These are phyloP conservation scores for Mortierella alpina DNA, from an alignment of 192 early-diverging fungal genomes.

Conservation along the genomic window DNA sequence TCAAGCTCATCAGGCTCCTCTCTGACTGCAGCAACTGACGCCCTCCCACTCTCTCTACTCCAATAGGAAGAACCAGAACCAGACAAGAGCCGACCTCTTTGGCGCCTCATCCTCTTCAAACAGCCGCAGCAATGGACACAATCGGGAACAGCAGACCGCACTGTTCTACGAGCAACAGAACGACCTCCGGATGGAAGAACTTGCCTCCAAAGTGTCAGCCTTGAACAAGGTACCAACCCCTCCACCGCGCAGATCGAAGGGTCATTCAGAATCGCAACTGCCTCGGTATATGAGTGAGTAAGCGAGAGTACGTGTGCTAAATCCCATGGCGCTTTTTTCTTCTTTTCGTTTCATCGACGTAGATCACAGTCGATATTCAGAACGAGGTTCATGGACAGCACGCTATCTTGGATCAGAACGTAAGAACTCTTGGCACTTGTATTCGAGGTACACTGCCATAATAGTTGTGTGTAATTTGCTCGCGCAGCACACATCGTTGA, in stretches of 20 bases:
- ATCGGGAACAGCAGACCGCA: slow-evolving; percentile 49
- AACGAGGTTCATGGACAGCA: slow-evolving; percentile 55
- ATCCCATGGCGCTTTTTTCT: neutral
- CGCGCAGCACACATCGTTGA: neutral
- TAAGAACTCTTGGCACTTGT: neutral
- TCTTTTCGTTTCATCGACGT: neutral
- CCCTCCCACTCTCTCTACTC: neutral
- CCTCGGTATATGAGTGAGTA: neutral
- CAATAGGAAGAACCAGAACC: slow-evolving; percentile 41
- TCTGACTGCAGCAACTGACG: neutral
- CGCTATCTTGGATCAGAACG: slow-evolving; percentile 45
- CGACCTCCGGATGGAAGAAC: slow-evolving; percentile 63
- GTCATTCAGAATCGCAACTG: no score
- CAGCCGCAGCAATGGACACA: slow-evolving; percentile 13
- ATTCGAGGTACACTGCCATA: neutral
- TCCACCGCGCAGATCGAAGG: neutral
- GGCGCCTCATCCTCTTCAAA: slow-evolving; percentile 28
- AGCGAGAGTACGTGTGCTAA: neutral
- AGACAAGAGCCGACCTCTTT: slow-evolving; percentile 44
- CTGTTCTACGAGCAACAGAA: slow-evolving; percentile 64
- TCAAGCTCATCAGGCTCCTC: neutral
- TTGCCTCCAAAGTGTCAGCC: slow-evolving; percentile 63
- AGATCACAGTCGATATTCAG: slow-evolving; percentile 54
- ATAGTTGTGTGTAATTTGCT: neutral
- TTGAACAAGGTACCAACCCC: slow-evolving; percentile 57